These are phyloP conservation scores for Lasiodiplodia gonubiensis DNA, from an alignment of 2,329 filamentous ascomycete species.

Conservation along the genomic window DNA sequence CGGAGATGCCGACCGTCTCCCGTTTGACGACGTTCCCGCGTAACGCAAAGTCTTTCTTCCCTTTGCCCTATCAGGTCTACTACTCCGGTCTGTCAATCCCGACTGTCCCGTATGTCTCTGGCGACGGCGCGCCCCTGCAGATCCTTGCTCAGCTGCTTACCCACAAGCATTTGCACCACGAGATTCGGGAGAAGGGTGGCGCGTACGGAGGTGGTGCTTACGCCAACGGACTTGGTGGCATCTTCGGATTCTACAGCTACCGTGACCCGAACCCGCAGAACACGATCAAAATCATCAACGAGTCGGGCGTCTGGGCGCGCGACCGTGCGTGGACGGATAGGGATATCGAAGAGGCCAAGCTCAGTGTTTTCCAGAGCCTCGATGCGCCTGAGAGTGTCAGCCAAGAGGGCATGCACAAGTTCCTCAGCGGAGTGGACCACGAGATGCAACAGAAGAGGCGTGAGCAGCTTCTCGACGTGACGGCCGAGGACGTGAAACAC, in stretches of 20 bases:
- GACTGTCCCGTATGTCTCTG: conserved; percentile 80
- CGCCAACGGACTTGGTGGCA: conserved; percentile 75
- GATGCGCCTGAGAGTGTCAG: conserved; percentile 89
- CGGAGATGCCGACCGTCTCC: conserved; percentile 39
- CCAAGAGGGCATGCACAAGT: conserved; percentile 83
- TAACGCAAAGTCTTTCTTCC: conserved; percentile 79
- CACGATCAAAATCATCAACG: conserved; percentile 81
- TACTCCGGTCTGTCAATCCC: conserved; percentile 84
- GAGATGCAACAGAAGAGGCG: conserved; percentile 87
- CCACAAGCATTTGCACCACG: conserved; percentile 94
- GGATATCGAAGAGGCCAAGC: conserved; percentile 94
- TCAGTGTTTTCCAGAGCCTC: conserved; percentile 88
- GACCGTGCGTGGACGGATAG: conserved; percentile 81
- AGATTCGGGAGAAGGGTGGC: conserved; percentile 96
- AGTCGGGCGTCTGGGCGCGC: conserved; percentile 80
- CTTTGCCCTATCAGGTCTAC: conserved; percentile 95
- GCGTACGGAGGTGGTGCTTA: conserved; percentile 94
- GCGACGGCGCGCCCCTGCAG: conserved; percentile 78
- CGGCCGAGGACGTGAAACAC: conserved; percentile 75
- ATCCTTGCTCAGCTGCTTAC: conserved; percentile 91
- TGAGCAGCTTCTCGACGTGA: conserved; percentile 86
- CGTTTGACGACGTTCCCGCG: conserved; percentile 41
- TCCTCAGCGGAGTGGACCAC: conserved; percentile 82
- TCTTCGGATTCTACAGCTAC: conserved; percentile 97
- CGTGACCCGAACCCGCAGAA: conserved; percentile 94